Percentiles rank a stretch among this genome's conserved stretches.
Evolutionary conservation across 1,284 basidiomycete genomes (phyloP).

Genomic region (Apiotrichum porosum): DNA sequence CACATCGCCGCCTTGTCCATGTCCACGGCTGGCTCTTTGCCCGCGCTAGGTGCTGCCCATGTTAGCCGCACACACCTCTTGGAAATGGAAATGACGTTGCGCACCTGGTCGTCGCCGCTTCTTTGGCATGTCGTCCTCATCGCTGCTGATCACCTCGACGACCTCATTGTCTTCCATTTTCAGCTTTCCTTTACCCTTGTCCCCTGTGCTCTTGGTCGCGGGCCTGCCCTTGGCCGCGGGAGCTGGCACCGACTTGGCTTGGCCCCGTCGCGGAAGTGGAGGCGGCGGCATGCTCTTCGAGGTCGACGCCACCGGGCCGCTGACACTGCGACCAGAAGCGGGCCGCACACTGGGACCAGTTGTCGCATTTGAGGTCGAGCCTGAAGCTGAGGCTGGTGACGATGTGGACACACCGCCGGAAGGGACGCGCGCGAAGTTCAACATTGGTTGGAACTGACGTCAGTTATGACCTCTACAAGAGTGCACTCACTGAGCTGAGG

Average conservation of each 20-base stretch:
- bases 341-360: no score
- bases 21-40: no score
- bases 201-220: background rate
- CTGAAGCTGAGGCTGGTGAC: no score
- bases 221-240: background rate
- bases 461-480: background rate
- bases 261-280: background rate
- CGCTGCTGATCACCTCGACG: conserved; percentile 27
- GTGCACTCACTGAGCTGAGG: conserved; percentile 29
- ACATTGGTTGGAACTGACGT: conserved; percentile 32
- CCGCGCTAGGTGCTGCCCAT: no score
- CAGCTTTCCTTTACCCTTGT: conserved; percentile 53
- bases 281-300: conserved; percentile 15
- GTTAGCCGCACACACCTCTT: no score
- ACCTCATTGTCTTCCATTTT: background rate
- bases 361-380: no score
- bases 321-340: no score
- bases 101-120: no score
- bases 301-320: background rate
- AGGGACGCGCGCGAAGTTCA: conserved; percentile 22
- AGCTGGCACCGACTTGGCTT: no score
- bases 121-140: conserved; percentile 19
- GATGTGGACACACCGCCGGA: background rate
- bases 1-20: conserved; percentile 59
- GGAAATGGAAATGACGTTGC: no score